Evolutionary conservation across 2,329 filamentous ascomycete species (phyloP).

Genomic region (Colletotrichum euphorbiae): DNA sequence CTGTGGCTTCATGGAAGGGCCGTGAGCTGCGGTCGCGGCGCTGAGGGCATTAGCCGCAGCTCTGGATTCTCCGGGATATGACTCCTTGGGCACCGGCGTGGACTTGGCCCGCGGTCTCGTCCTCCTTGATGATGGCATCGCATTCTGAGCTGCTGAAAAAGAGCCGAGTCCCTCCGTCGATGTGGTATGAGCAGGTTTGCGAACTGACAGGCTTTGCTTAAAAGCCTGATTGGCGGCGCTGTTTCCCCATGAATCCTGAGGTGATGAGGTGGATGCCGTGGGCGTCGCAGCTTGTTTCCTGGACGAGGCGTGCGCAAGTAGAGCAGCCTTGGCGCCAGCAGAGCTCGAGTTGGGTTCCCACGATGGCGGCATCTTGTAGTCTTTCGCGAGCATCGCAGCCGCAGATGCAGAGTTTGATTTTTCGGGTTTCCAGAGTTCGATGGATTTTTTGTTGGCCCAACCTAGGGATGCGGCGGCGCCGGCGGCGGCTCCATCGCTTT

Average conservation of each 20-base stretch:
- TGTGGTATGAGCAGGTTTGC: constrained; percentile 48
- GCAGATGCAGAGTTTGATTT: constrained; percentile 63
- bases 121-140: constrained; percentile 66
- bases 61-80: constrained; percentile 68
- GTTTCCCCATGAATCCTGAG: constrained; percentile 64
- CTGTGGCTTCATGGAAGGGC: constrained; percentile 58
- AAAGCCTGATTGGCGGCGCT: constrained; percentile 79
- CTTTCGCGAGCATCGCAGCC: constrained; percentile 55
- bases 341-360: constrained; percentile 74
- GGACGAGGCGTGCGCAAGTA: constrained; percentile 63
- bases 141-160: constrained; percentile 79
- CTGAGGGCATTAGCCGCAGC: constrained; percentile 76
- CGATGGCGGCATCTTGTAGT: constrained; percentile 58
- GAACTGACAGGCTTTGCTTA: constrained; percentile 51
- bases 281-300: constrained; percentile 49
- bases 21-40: constrained; percentile 77
- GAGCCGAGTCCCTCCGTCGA: constrained; percentile 62
- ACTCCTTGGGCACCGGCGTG: constrained; percentile 61
- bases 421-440: constrained; percentile 75
- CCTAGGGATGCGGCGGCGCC: constrained; percentile 80
- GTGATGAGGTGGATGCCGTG: constrained; percentile 58
- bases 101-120: constrained; percentile 73
- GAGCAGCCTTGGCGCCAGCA: constrained; percentile 79
- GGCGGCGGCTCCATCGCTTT: constrained; percentile 69
- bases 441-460: constrained; percentile 74